Conservation (phyloP, 2,329 filamentous ascomycete species). For the Whalleya microplaca region DNA sequence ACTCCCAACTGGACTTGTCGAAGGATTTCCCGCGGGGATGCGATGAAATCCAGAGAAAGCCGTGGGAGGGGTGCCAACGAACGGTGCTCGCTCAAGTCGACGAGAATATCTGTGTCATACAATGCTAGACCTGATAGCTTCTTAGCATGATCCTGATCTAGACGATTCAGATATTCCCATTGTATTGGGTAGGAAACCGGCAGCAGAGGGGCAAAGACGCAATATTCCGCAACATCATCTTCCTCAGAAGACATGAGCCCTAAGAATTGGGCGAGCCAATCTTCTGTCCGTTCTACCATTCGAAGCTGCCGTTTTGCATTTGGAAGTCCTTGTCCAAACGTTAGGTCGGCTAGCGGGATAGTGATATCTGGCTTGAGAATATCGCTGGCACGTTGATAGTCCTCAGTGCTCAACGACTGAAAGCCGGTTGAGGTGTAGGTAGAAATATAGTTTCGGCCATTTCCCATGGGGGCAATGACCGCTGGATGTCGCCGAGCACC, state of each 20-base stretch:
- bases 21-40: constrained; percentile 76
- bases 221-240: constrained; percentile 38
- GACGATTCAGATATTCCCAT: constrained; percentile 75
- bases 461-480: constrained; percentile 70
- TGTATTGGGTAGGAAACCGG: constrained; percentile 77
- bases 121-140: constrained; percentile 72
- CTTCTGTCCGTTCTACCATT: constrained; percentile 85
- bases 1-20: constrained; percentile 75
- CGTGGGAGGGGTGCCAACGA: constrained; percentile 67
- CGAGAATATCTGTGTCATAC: constrained; percentile 73
- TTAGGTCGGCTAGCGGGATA: constrained; percentile 76
- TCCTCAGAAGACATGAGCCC: constrained; percentile 42
- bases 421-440: constrained; percentile 90
- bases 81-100: constrained; percentile 62
- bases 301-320: constrained; percentile 75
- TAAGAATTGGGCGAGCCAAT: constrained; percentile 76
- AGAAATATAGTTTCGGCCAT: constrained; percentile 71
- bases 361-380: constrained; percentile 79
- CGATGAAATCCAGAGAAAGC: constrained; percentile 65
- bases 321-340: constrained; percentile 52
- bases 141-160: constrained; percentile 65
- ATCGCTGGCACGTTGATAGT: constrained; percentile 69
- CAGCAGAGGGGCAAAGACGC: constrained; percentile 69
- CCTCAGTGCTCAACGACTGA: constrained; percentile 66
- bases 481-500: constrained; percentile 78